Base-by-base conservation (phyloP, 352 stramenopile species). In the Phytophthora palmivora region DNA sequence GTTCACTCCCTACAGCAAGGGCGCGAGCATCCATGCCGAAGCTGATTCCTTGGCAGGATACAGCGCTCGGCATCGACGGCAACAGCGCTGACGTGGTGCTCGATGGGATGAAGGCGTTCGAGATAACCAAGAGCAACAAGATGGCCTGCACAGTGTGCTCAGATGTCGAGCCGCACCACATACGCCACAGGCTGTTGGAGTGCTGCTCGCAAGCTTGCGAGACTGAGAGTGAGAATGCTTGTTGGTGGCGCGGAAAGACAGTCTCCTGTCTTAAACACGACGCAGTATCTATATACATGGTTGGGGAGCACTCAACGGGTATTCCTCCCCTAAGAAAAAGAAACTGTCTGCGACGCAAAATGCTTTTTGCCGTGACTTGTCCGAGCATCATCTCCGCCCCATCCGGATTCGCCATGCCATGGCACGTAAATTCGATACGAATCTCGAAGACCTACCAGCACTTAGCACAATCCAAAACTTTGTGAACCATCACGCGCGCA, bases 321-420 rank as follows among this genome's bases (percentile, higher is more conserved):
- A 4, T 19, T 2, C 26, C 14, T 0, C 45, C 41, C 0, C 41
- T 10, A 45, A 52, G 41, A 51, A 52, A 8, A 60, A 60, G 21
- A 62, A 62, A 33, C n/a, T 54, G 24, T 37, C 32, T 3, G 2
- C 0, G 2, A 54, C 3, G 15, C 54, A 55, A 14, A 62, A 55
- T 22, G 8, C 15, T 55, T 37, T n/a, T 14, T 62, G 43, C n/a
- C 22, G 34, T 6, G 54, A 62, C 19, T 10, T 62, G 15, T 15
- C 54, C 1, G 21, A 22, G 0, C 33, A 54, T n/a, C 43, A 55
- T 22, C 34, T 43, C 2, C 43, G 33, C 0, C 43, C 43, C 0
- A 24, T 62, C 30, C n/a, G 43, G 1, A 62, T 62, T 42, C 54
- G 34, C 24, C 43, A 48, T 10, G 54, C 54, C 14, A 47, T 62